phyloP scores from a whole-genome alignment of 2,329 filamentous ascomycete genomes.

The Colletotrichum neosansevieriae region DNA sequence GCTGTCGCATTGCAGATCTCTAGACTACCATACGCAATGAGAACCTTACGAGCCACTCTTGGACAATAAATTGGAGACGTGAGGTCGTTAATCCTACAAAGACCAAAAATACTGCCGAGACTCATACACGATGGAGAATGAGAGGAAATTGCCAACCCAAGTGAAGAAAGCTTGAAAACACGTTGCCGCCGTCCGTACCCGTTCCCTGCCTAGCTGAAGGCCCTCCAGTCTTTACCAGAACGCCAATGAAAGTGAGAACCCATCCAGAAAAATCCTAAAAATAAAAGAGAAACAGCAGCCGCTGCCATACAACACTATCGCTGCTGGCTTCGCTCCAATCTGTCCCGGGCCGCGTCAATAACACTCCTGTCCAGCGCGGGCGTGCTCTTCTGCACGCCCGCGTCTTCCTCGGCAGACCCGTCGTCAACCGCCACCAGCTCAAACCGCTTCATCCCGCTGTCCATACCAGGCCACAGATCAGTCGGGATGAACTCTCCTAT shows the following conservation, averaged over 20 bases:
- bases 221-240: slow-evolving; percentile 12
- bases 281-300: neutral
- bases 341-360: slow-evolving; percentile 45
- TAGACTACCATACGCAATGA: too few species aligned
- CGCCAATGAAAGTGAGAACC: slow-evolving; percentile 4
- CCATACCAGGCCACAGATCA: slow-evolving; percentile 87
- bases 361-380: slow-evolving; percentile 47
- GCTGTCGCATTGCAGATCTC: neutral
- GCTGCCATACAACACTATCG: slow-evolving; percentile 14
- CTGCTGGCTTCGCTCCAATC: slow-evolving; percentile 42
- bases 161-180: neutral
- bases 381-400: slow-evolving; percentile 41
- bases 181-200: neutral
- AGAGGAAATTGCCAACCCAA: neutral
- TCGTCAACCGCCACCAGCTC: slow-evolving; percentile 58
- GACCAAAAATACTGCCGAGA: neutral
- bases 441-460: slow-evolving; percentile 67
- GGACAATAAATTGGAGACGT: slow-evolving; percentile 1
- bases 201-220: slow-evolving; percentile 21
- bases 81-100: slow-evolving; percentile 8
- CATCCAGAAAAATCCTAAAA: slow-evolving; percentile 9
- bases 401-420: slow-evolving; percentile 41
- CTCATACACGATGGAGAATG: neutral
- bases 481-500: slow-evolving; percentile 89
- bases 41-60: neutral